phyloP scores from a whole-genome alignment of 2,329 filamentous ascomycete species.

The Cladosporium sp. region DNA sequence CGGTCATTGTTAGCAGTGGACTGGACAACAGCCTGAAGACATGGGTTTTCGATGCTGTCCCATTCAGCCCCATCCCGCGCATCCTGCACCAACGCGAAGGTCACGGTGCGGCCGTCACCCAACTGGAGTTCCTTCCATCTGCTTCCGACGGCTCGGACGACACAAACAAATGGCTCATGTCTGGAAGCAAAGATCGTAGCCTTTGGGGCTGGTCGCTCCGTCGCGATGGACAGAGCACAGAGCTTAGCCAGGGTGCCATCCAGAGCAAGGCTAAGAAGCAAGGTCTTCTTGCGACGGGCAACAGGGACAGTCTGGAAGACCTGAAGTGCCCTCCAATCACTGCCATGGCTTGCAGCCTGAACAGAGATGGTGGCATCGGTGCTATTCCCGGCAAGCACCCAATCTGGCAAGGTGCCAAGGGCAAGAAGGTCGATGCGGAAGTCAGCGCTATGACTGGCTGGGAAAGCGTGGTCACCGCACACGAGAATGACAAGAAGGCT shows the following conservation, averaged over 20 bases:
- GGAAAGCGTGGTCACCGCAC: slow-evolving; percentile 94
- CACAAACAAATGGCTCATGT: slow-evolving; percentile 89
- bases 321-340: slow-evolving; percentile 90
- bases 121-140: slow-evolving; percentile 77
- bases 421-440: slow-evolving; percentile 64
- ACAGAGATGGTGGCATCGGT: slow-evolving; percentile 91
- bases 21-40: slow-evolving; percentile 90
- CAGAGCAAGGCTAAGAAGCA: slow-evolving; percentile 85
- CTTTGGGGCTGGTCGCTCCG: slow-evolving; percentile 96
- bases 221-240: slow-evolving; percentile 86
- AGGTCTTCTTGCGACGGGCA: slow-evolving; percentile 54
- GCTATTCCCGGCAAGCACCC: slow-evolving; percentile 70
- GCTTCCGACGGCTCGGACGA: slow-evolving; percentile 85
- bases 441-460: slow-evolving; percentile 78
- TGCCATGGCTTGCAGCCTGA: slow-evolving; percentile 83
- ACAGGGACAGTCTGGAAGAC: slow-evolving; percentile 44
- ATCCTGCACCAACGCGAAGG: slow-evolving; percentile 82
- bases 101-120: slow-evolving; percentile 80
- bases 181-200: slow-evolving; percentile 81
- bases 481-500: slow-evolving; percentile 76
- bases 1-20: slow-evolving; percentile 83
- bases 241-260: slow-evolving; percentile 85
- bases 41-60: slow-evolving; percentile 92
- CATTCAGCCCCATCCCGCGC: slow-evolving; percentile 80
- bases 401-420: slow-evolving; percentile 76